Base-by-base conservation (phyloP, 257 asterid genomes). In the Primulina huaijiensis region DNA sequence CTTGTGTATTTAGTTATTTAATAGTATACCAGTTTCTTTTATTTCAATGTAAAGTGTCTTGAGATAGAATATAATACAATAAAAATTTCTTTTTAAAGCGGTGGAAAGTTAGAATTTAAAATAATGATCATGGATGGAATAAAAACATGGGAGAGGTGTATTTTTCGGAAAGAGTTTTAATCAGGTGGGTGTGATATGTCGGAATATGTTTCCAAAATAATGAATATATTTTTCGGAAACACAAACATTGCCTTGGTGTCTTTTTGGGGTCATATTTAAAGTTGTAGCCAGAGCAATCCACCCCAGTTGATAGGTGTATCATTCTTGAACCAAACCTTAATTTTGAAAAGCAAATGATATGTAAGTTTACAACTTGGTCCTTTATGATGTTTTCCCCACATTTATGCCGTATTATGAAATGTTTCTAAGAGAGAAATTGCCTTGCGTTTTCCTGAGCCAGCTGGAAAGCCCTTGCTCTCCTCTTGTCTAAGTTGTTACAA, bases 401-500 rank as follows among this genome's bases (percentile, higher is more conserved):
- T 12, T 23, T 40, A 59, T 71, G 23, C 34, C 20, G 62, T 60
- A 19, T 17, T 33, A 58, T 62, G 60, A 64, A 58, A 57, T 57
- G 43, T 68, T 68, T 46, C 14, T 55, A 12, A 33, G 67, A 10
- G 60, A 27, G 65, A 23, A 23, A 19, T 27, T 2, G 27, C 38
- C 61, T 40, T 10, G 71, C 25, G 17, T 46, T 72, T 43, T 20
- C 37, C 37, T 64, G 62, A 34, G 23, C 7, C 34, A 37, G 21
- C 34, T 23, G 0, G 37, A 59, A 37, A 37, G 29, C 14, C n/a
- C 37, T 58, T 58, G 7, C 53, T 70, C 43, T n/a, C 17, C 65
- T 75, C 23, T 40, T 60, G 37, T 67, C 33, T 65, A 30, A 60
- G 43, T 68, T 20, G n/a, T 59, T 62, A n/a, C 46, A n/a, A 34